Base-by-base conservation (phyloP, 1,284 basidiomycete genomes). In the Cryptococcus sp. region DNA sequence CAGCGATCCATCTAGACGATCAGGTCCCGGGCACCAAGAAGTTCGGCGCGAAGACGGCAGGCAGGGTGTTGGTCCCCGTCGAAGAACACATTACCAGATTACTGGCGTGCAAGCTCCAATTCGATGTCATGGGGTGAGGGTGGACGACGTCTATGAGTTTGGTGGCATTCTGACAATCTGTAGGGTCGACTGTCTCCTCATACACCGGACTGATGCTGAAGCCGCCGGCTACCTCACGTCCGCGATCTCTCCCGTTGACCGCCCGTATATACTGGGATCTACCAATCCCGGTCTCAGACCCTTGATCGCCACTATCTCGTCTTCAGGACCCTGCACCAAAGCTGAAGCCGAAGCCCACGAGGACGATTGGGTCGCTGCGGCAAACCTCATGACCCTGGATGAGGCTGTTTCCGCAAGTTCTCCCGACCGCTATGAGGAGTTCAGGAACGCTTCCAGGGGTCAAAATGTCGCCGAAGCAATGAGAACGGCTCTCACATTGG, bases 161-260 rank as follows among this genome's bases (percentile, higher is more conserved):
- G 17, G 16, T 93, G 49, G 79, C 10, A 8, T 35, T 35, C 30
- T 35, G 30, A 35, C 30, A 13, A 35, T 35, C 30, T 35, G 30
- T 35, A 35, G 30, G 5, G 30, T 35, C 30, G 30, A 35, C 4
- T 35, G 30, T 13, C 8, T 35, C 2, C 7, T 93, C 62, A 91
- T 96, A 64, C 91, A 91, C 16, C 87, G 93, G 57, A 95, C 93
- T 3, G 93, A 96, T 76, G 88, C 92, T 10, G 92, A 96, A 79
- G 89, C 88, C 17, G 91, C 85, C 47, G 89, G 87, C 77, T 84
- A 95, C 45, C 83, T 95, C 64, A 89, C 89, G n/a, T 88, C 87
- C 30, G 91, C 88, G 55, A 83, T 93, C 46, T 93, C 95, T 70
- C 78, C 84, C 54, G 83, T 83, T 27, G 93, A 91, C 71, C 80